A percentile compares a stretch with the other conserved stretches of the same genome.
These are phyloP conservation scores for Atractiella rhizophila DNA, from an alignment of 768 basidiomycete genomes.

Conservation along the genomic window DNA sequence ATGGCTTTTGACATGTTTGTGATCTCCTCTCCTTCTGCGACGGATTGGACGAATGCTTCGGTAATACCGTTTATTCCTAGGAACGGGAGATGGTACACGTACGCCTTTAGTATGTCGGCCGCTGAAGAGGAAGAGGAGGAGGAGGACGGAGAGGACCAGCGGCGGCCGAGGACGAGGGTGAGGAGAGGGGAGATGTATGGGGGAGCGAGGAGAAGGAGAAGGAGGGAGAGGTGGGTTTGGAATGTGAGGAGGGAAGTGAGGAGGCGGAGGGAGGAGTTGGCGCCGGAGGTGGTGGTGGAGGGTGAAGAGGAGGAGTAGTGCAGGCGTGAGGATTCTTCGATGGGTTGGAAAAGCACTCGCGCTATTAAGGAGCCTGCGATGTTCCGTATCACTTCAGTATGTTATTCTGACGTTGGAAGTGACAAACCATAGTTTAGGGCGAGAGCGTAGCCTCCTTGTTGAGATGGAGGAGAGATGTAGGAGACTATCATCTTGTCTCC, in stretches of 20 bases:
- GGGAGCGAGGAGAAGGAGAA: constrained; percentile 50
- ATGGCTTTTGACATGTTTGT: constrained; percentile 47
- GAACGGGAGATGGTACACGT: constrained; percentile 69
- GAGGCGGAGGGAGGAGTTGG: constrained; percentile 1
- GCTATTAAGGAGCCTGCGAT: constrained; percentile 76
- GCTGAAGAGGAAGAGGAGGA: constrained; percentile 42
- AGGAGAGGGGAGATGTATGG: constrained; percentile 34
- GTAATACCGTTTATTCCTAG: constrained; percentile 72
- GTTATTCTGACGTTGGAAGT: neutral
- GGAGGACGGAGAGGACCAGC: constrained; percentile 48
- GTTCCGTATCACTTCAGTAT: neutral
- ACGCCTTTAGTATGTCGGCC: constrained; percentile 48
- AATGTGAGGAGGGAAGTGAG: constrained; percentile 7
- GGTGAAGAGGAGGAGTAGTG: constrained; percentile 47
- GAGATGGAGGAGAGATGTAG: constrained; percentile 50
- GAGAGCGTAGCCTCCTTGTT: constrained; percentile 85
- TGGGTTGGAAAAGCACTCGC: constrained; percentile 75
- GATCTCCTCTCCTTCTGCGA: constrained; percentile 42
- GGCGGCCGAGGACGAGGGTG: constrained; percentile 33
- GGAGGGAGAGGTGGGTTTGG: constrained; percentile 5
- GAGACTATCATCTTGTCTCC: constrained; percentile 79
- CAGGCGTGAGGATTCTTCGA: constrained; percentile 73
- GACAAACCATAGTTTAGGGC: constrained; percentile 76
- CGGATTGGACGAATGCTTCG: constrained; percentile 70
- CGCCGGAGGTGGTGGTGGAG: neutral